These are phyloP conservation scores for Inga laurina DNA, from an alignment of 306 rosid genomes.

Conservation along the genomic window DNA sequence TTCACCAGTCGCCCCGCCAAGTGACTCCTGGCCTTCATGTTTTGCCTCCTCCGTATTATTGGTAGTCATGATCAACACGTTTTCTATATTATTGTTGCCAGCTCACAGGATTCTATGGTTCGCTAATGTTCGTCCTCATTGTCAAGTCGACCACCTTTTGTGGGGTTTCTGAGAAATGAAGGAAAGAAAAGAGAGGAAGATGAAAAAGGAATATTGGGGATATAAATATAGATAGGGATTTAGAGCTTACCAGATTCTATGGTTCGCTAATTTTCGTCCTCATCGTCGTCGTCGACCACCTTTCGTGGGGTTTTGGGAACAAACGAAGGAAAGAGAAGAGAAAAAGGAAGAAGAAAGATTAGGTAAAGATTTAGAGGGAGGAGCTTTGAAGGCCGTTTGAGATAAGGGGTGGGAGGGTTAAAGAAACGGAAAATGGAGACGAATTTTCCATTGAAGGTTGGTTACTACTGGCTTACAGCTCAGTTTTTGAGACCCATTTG, in stretches of 20 bases:
- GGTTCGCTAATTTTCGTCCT: background rate
- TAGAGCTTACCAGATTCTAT: background rate
- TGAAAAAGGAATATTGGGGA: background rate
- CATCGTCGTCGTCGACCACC: background rate
- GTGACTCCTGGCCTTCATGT: background rate
- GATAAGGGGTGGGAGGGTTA: background rate
- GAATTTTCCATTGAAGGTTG: background rate
- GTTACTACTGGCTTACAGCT: conserved; percentile 5
- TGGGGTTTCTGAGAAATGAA: background rate
- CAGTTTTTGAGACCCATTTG: background rate
- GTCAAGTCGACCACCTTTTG: background rate
- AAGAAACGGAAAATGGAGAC: background rate
- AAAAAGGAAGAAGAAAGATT: background rate
- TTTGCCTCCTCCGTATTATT: background rate
- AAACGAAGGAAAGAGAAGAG: background rate
- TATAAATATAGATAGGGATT: too few relatives aligned
- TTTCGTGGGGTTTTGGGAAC: background rate
- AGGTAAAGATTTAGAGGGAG: background rate
- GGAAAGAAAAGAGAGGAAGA: background rate
- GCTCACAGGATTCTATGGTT: background rate
- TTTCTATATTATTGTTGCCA: conserved; percentile 1
- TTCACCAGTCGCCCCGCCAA: conserved; percentile 34
- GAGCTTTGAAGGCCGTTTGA: background rate
- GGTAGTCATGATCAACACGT: background rate
- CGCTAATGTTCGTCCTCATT: background rate